Conservation (phyloP, 495 filamentous ascomycete genomes). For the Podospora didyma region DNA sequence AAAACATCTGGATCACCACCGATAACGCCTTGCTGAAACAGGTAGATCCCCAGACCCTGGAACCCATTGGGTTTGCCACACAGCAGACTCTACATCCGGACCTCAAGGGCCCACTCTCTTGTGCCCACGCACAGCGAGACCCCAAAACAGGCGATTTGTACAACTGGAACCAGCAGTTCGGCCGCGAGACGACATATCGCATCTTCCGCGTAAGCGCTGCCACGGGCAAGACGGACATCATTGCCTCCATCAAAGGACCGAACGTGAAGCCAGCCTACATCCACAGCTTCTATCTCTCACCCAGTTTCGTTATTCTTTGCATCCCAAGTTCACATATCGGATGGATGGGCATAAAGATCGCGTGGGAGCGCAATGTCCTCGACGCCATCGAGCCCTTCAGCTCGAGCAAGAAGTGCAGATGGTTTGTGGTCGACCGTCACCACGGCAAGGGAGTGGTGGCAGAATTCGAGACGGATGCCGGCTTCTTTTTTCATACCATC, state of each 20-base stretch:
- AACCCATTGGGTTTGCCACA: conserved; percentile 57
- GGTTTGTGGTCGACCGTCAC: conserved; percentile 65
- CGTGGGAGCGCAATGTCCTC: conserved; percentile 55
- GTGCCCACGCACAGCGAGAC: conserved; percentile 65
- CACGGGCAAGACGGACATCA: conserved; percentile 61
- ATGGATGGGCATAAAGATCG: conserved; percentile 45
- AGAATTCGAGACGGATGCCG: conserved; percentile 55
- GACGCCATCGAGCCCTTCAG: conserved; percentile 54
- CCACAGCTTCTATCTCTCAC: conserved; percentile 67
- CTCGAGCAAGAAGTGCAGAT: conserved; percentile 47
- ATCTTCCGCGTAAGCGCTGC: conserved; percentile 58
- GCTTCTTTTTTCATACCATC: conserved; percentile 73
- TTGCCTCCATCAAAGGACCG: conserved; percentile 57
- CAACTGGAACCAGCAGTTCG: conserved; percentile 66
- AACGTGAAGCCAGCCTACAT: conserved; percentile 56
- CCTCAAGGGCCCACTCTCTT: conserved; percentile 57
- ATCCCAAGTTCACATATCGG: conserved; percentile 50
- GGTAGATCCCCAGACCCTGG: conserved; percentile 63
- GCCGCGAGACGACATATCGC: conserved; percentile 46
- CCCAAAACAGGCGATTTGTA: conserved; percentile 69
- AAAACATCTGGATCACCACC: conserved; percentile 56
- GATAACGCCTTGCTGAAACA: conserved; percentile 54
- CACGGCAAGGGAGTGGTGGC: conserved; percentile 51
- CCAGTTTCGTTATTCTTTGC: conserved; percentile 64
- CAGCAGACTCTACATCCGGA: conserved; percentile 61